Base-by-base conservation (phyloP, 148 eudicot species). In the Arbutus unedo region DNA sequence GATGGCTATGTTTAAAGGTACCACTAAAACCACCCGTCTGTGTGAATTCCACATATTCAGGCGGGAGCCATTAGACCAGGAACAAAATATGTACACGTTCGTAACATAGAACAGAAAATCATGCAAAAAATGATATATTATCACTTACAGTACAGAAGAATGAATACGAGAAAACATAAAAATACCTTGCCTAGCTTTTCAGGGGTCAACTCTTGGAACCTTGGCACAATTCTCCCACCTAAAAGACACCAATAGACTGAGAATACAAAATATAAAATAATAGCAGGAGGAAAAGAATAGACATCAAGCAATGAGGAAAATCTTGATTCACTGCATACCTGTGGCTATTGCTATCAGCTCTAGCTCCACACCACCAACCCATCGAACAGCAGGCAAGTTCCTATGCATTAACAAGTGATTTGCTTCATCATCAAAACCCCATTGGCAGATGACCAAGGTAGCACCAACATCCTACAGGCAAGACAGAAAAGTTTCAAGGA, bases 371-470 rank as follows among this genome's bases (percentile, higher is more conserved):
- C 99, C 99, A 76, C 99, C 99, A 85, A 96, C 98, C 99, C 99
- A 96, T 85, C 99, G 85, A 10, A 96, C 94, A 81, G 97, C 99
- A 76, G 98, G 99, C 82, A 96, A 89, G 81, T 94, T 90, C 90
- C 98, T 91, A 80, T 94, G 92, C 99, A 96, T 96, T 57, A 96
- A 70, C 85, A 94, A 86, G 86, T 96, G 99, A 86, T 96, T 96
- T 85, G 98, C 98, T 84, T 94, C 99, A 85, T 96, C 99, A 82
- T 94, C 99, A 85, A 96, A 96, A 50, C 97, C 98, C 99, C 98
- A 96, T 82, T 96, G 99, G 82, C 98, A 96, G 86, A 96, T 96
- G 74, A 96, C 99, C 91, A 96, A 85, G 56, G 99, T 94, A 62
- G 98, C 98, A 77, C 98, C 99, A 87, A 93, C 98, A 91, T 96